Evolutionary conservation across 2,329 filamentous ascomycete genomes (phyloP), one percentile per base, ranked within the genome.

Genomic region (Emergomyces pasteurianus): DNA sequence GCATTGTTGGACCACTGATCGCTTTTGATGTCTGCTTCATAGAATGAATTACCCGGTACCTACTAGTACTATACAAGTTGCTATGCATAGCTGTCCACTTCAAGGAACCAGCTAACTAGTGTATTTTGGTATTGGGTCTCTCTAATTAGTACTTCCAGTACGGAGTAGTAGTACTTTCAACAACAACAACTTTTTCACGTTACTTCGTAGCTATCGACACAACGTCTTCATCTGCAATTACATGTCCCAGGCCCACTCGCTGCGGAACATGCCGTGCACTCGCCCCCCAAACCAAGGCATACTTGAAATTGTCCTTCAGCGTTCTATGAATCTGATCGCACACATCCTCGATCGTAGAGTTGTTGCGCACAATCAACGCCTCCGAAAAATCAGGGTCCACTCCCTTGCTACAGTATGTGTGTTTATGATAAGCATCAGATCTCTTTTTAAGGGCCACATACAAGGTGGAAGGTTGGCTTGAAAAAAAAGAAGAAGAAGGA

Each of bases 221-320:
- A 59, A 87, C 85, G 75, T 87, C 85, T 72, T 86, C 85, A 68
- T 87, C 85, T 6, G 78, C 72, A 34, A 99, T 92, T 14, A 84
- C 70, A 79, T 99, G 94, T 7, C 84, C 80, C 69, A 99, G 75
- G 0, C 94, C 95, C 43, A 96, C 92, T 64, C 94, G 81, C 79
- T 99, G 94, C 42, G 95, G 94, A 42, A 97, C 81, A 79, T 99
- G 95, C 69, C 90, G 86, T 42, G 94, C 94, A 75, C 92, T 97
- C 21, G 92, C 92, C 4, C 94, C 94, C 95, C 95, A 99, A 0
- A 99, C 94, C 66, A 97, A 77, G 2, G 94, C 95, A 77, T 97
- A 96, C 80, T 97, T 99, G 82, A 97, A 99, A 4, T 91, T 96
- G 65, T 99, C 95, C 83, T 97, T 99, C 66, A 99, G 79, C 31